phyloP scores from a whole-genome alignment of 176 grass and related monocot genomes.

The Carex littledalei region DNA sequence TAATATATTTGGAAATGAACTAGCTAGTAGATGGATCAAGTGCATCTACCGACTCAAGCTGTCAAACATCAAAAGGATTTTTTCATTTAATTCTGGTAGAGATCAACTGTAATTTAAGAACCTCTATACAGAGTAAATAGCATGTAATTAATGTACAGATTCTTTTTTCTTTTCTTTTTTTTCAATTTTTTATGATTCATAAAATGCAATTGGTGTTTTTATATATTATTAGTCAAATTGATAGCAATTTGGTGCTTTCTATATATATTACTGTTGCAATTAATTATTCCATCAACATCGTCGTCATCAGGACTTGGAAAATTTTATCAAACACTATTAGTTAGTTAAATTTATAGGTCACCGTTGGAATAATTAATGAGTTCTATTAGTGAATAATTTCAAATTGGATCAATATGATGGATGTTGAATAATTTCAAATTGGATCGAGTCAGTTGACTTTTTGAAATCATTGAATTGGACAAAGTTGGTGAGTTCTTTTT shows the following conservation, averaged over 20 bases:
- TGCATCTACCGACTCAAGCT: slow-evolving; percentile 5
- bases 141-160: not conserved
- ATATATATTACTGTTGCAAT: not conserved
- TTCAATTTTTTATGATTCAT: not conserved
- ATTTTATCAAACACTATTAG: not conserved
- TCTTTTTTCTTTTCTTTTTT: not conserved
- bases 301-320: not conserved
- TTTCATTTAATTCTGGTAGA: not conserved
- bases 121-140: not conserved
- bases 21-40: not conserved
- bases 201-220: not conserved
- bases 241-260: not conserved
- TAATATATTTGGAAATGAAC: not conserved
- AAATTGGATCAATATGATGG: too few relatives aligned
- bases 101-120: not conserved
- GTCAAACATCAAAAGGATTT: slow-evolving; percentile 12
- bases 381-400: too few relatives aligned
- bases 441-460: too few relatives aligned
- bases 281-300: not conserved
- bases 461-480: too few relatives aligned
- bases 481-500: too few relatives aligned
- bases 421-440: too few relatives aligned
- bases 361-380: too few relatives aligned
- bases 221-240: not conserved
- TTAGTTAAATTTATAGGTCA: not conserved